Evolutionary conservation across 164 flowering plant genomes (phyloP).

Genomic region (Chimonanthus praecox): DNA sequence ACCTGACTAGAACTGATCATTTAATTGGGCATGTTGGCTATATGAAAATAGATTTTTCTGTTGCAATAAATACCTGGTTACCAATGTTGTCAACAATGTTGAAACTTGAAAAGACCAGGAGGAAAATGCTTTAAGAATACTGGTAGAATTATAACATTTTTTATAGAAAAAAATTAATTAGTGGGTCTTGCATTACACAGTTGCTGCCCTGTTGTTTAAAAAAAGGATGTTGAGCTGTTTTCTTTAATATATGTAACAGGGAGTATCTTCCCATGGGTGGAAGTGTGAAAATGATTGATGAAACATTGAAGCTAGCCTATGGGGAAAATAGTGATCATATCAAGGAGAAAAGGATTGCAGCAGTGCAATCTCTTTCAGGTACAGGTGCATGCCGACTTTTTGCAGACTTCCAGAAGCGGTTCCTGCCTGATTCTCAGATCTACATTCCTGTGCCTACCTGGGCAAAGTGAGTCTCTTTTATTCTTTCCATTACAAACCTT

Average conservation of each 20-base stretch:
- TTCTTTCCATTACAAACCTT: not conserved
- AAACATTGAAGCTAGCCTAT: slow-evolving; percentile 86
- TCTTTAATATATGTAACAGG: slow-evolving; percentile 31
- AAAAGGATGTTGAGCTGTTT: not conserved
- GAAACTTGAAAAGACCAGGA: not conserved
- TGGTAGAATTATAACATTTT: not conserved
- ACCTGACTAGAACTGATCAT: too few relatives aligned
- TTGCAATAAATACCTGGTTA: too few relatives aligned
- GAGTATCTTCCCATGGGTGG: slow-evolving; percentile 99
- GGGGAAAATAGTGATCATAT: slow-evolving; percentile 83
- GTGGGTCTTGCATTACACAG: not conserved
- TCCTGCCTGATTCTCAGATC: slow-evolving; percentile 83
- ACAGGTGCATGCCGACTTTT: slow-evolving; percentile 97
- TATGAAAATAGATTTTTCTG: too few relatives aligned
- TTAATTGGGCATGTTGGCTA: too few relatives aligned
- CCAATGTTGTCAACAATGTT: too few relatives aligned
- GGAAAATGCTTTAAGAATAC: not conserved
- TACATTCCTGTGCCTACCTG: slow-evolving; percentile 95
- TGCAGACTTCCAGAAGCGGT: slow-evolving; percentile 94
- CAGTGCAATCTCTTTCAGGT: slow-evolving; percentile 90
- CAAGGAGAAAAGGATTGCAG: slow-evolving; percentile 81
- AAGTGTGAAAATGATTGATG: slow-evolving; percentile 77
- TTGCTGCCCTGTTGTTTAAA: not conserved
- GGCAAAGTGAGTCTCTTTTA: slow-evolving; percentile 61
- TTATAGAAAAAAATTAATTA: not conserved